Evolutionary conservation across 805 yeast species (phyloP), one percentile per base, ranked within the genome.

Genomic region (Wickerhamiella vanderwaltii): DNA sequence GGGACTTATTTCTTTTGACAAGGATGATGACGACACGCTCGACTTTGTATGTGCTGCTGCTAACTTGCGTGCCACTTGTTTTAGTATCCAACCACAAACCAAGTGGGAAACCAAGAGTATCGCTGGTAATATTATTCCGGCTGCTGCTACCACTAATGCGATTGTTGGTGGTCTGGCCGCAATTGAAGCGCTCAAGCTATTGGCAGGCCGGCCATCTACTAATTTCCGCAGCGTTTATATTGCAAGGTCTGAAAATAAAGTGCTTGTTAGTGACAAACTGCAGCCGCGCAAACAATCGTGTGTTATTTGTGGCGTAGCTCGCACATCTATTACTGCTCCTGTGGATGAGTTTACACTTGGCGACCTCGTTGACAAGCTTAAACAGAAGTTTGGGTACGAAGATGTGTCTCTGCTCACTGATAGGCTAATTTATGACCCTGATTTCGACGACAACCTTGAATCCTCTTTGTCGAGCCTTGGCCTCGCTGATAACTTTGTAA

Each of bases 71-170:
- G 95, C 97, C 0, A 79, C 61, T 58, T 79, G 86, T 51, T 91
- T 82, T 59, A 95, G 95, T 1, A 67, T 91, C 54, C 79, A 80
- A 56, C 94, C 82, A 35, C 81, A 77, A 43, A 63, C 65, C 31
- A 73, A 72, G 34, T 91, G 93, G 56, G 94, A 85, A 46, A 73
- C 82, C 47, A 91, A 91, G 58, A 93, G 64, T 44, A 86, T 88
- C 48, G 98, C 98, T 0, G 99, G 99, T 5, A 91, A 88, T 59
- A 91, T 91, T 52, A 91, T 91, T 30, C 98, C 99, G 0, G 98
- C 98, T 0, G 87, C 93, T 51, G 97, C 98, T 5, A 91, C 98
- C 1, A 88, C 96, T 3, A 91, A 91, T 59, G 97, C 98, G 1
- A 79, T 91, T 11, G 78, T 91, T 51, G 86, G 95, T 0, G 98